Conservation (phyloP, 495 filamentous ascomycete genomes). For the Penicillium chermesinum region DNA sequence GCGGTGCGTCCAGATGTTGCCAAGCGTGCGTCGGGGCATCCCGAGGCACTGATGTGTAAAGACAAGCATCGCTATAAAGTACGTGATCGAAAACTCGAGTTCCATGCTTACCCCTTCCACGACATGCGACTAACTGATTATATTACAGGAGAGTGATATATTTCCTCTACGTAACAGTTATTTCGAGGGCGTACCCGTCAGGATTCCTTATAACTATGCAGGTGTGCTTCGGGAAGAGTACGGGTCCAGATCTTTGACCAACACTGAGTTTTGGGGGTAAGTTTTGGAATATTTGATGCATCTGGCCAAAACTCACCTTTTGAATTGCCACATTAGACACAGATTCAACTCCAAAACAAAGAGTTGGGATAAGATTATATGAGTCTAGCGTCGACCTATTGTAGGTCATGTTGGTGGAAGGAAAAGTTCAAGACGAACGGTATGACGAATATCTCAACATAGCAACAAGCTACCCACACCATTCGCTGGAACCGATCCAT, state of each 20-base stretch:
- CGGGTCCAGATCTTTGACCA: conserved; percentile 56
- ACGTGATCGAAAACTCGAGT: conserved; percentile 9
- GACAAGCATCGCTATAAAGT: conserved; percentile 52
- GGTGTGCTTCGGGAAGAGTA: conserved; percentile 73
- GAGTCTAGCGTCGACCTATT: conserved; percentile 1
- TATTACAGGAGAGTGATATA: conserved; percentile 54
- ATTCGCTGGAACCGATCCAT: not conserved
- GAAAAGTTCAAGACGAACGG: too few relatives aligned
- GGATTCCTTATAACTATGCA: conserved; percentile 71
- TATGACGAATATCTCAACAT: too few relatives aligned
- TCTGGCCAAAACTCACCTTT: too few relatives aligned
- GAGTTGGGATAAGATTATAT: conserved; percentile 28
- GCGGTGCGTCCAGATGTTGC: conserved; percentile 45
- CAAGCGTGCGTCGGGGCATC: conserved; percentile 26
- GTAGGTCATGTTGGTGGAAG: too few relatives aligned
- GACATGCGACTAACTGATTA: not conserved
- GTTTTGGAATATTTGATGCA: conserved; percentile 13
- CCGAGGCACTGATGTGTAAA: conserved; percentile 50
- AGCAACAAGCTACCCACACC: not conserved
- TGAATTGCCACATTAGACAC: too few relatives aligned
- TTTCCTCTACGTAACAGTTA: conserved; percentile 72
- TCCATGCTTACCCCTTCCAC: too few relatives aligned
- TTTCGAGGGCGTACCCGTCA: conserved; percentile 72
- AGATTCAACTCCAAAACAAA: conserved; percentile 32
- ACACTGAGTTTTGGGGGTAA: conserved; percentile 59